These are phyloP conservation scores for Suillus placidus DNA, from an alignment of 768 basidiomycete species.

Conservation along the genomic window DNA sequence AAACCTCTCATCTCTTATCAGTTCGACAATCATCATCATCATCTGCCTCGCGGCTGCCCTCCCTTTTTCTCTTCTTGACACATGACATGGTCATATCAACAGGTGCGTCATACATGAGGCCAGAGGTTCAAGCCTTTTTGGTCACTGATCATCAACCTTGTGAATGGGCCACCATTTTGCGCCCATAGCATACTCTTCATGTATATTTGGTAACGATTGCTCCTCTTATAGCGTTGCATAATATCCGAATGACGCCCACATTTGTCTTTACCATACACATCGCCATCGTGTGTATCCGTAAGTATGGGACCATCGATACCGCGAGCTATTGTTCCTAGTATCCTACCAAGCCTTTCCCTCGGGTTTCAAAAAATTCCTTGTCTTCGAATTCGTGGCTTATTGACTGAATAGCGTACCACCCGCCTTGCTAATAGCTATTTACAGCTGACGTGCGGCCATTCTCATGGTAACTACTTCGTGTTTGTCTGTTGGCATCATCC, in stretches of 20 bases:
- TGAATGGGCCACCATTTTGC: constrained; percentile 12
- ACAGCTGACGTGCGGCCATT: constrained; percentile 26
- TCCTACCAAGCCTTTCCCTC: constrained; percentile 17
- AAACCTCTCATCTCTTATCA: constrained; percentile 9
- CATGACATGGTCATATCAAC: constrained; percentile 32
- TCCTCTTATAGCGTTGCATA: constrained; percentile 27
- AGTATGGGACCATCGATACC: constrained; percentile 24
- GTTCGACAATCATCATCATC: constrained; percentile 16
- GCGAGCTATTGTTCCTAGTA: constrained; percentile 23
- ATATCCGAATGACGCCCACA: constrained; percentile 32
- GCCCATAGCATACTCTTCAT: constrained; percentile 34
- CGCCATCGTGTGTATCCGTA: constrained; percentile 9
- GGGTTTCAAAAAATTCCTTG: constrained; percentile 14
- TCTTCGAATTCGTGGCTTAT: constrained; percentile 19
- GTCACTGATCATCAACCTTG: constrained; percentile 15
- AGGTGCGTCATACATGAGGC: constrained; percentile 38
- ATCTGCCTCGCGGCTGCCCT: constrained; percentile 28
- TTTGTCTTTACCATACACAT: constrained; percentile 14
- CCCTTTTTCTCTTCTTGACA: too few relatives aligned
- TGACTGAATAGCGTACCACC: constrained; percentile 19
- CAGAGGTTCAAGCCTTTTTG: constrained; percentile 24
- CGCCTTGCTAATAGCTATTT: constrained; percentile 14
- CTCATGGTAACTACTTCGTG: constrained; percentile 14
- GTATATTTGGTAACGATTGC: constrained; percentile 26
- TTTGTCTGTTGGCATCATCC: not conserved